Evolutionary conservation across 208 protist genomes (phyloP), one percentile per base, ranked within the genome.

Genomic region (Leishmania braziliensis): DNA sequence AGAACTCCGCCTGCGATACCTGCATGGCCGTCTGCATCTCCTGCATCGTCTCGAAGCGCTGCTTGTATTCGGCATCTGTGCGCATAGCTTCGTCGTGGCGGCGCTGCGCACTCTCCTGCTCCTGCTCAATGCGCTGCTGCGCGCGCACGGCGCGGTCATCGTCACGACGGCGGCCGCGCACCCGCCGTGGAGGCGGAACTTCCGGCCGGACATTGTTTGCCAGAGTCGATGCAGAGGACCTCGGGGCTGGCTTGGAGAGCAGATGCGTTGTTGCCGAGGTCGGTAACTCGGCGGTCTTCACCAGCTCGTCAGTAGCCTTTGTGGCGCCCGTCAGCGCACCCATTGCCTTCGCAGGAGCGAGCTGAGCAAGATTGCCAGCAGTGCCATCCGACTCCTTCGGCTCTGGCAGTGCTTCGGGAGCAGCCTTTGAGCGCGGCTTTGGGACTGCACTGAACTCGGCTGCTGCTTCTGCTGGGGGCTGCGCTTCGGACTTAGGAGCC

Each of bases 11-110:
- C 65, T 94, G 91, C 10, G 88, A 81, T 43, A 60, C 68, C 58
- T 93, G 84, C 84, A 93, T 90, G 0, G 89, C 89, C 48, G 78
- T 74, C 81, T 91, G 90, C 33, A 90, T 74, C 83, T 96, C 89
- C 78, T 95, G 88, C 76, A 88, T 88, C 14, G 81, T 87, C 86
- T 91, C 84, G 63, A 91, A 94, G 50, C 87, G 87, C 84, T 95
- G 87, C 81, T 93, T 82, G 86, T 96, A 95, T 62, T 89, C 91
- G 14, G 90, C 89, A 76, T 95, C 90, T 10, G 83, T 92, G 43
- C 85, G 78, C 82, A 94, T 86, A 3, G 91, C 90, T 83, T 94
- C 89, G 77, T 95, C 91, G 71, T 95, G 93, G 3, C 77, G 82
- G 78, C 88, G 85, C 36, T 81, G 85, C 26, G 87, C 89, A 43